Evolutionary conservation across 2,329 filamentous ascomycete species (phyloP).

Genomic region (Zelopaecilomyces penicillatus): DNA sequence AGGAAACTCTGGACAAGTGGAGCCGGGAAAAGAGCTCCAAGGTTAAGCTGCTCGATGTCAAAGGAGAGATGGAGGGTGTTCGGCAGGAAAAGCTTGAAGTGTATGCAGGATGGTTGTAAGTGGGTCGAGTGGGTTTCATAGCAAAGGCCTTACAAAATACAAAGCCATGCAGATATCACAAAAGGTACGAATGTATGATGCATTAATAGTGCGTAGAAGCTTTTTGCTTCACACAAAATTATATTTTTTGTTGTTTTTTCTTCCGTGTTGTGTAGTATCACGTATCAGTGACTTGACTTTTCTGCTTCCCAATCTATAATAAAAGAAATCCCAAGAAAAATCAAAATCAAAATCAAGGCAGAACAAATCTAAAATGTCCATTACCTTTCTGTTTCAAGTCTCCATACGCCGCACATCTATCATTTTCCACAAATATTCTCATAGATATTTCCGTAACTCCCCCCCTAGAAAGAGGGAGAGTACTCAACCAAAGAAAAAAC

Average conservation of each 20-base stretch:
- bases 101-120: conserved; percentile 38
- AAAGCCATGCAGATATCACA: too few relatives aligned
- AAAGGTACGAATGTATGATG: too few relatives aligned
- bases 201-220: too few relatives aligned
- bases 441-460: too few relatives aligned
- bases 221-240: too few relatives aligned
- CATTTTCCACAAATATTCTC: too few relatives aligned
- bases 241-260: too few relatives aligned
- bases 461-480: neutral
- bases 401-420: too few relatives aligned
- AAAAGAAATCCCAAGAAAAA: conserved; percentile 1
- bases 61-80: conserved; percentile 64
- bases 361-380: conserved; percentile 2
- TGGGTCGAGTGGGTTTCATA: neutral
- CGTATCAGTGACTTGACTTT: neutral
- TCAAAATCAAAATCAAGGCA: neutral
- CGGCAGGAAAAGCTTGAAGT: conserved; percentile 35
- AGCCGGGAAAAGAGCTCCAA: conserved; percentile 47
- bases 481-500: neutral
- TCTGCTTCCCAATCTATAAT: conserved; percentile 3
- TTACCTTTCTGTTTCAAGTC: too few relatives aligned
- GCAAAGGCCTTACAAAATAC: too few relatives aligned
- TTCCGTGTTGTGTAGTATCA: too few relatives aligned
- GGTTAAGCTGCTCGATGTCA: conserved; percentile 61
- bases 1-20: conserved; percentile 58